Conservation (phyloP, 2,329 filamentous ascomycete species). For the Epichloe coenophiala region DNA sequence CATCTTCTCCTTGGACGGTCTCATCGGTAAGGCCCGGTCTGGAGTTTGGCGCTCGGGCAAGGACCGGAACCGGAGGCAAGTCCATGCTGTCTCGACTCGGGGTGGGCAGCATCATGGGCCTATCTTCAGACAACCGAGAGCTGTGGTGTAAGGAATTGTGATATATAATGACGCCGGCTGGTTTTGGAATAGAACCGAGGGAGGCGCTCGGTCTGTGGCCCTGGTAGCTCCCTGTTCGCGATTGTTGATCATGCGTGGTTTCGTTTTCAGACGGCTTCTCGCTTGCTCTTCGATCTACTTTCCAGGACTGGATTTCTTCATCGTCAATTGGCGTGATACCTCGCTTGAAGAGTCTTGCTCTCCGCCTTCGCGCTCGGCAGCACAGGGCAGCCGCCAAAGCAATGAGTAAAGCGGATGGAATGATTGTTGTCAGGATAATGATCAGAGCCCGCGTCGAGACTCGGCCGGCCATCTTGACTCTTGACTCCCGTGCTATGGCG, state of each 20-base stretch:
- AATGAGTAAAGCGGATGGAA: slow-evolving; percentile 28
- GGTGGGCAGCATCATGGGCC: slow-evolving; percentile 18
- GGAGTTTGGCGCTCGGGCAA: slow-evolving; percentile 49
- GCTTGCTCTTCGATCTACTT: slow-evolving; percentile 21
- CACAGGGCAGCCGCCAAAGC: slow-evolving; percentile 20
- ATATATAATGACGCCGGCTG: slow-evolving; percentile 42
- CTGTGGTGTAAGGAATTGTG: slow-evolving; percentile 16
- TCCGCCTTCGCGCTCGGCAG: slow-evolving; percentile 26
- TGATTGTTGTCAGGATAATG: slow-evolving; percentile 38
- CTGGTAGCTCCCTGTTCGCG: slow-evolving; percentile 6
- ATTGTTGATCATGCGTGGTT: not conserved
- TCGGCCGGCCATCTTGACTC: not conserved
- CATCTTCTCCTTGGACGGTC: slow-evolving; percentile 43
- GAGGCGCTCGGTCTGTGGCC: slow-evolving; percentile 18
- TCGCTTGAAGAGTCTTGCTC: slow-evolving; percentile 32
- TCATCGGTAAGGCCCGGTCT: slow-evolving; percentile 49
- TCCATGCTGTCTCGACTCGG: slow-evolving; percentile 30
- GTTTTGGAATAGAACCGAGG: slow-evolving; percentile 27
- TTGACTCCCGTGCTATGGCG: not conserved
- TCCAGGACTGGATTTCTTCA: slow-evolving; percentile 54
- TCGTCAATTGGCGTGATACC: slow-evolving; percentile 50
- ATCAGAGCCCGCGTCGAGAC: slow-evolving; percentile 12
- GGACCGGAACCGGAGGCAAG: slow-evolving; percentile 33
- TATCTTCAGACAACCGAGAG: slow-evolving; percentile 15
- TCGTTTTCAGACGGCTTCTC: slow-evolving; percentile 14